Conservation (phyloP, 345 rosid species). For the Salix brachista region DNA sequence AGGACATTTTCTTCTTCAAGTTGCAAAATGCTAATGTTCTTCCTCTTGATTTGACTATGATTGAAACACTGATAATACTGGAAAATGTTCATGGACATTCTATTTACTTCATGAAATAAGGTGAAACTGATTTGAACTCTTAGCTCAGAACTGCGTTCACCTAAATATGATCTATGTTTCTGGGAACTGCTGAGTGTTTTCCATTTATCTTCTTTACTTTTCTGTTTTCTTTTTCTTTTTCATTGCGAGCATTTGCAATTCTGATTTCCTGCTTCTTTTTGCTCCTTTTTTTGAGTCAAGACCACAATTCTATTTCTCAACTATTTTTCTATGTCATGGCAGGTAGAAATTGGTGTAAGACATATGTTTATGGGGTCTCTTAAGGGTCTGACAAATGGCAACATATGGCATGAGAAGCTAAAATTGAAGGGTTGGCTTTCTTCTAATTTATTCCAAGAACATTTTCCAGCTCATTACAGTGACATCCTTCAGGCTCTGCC, state of each 20-base stretch:
- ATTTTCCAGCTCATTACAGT: slow-evolving; percentile 72
- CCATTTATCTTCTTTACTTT: neutral
- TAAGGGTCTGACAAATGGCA: slow-evolving; percentile 51
- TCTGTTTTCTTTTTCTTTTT: too few species aligned
- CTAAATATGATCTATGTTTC: neutral
- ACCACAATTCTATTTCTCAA: neutral
- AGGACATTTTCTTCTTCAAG: too few species aligned
- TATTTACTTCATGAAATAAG: too few species aligned
- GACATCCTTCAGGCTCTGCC: slow-evolving; percentile 66
- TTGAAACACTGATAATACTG: too few species aligned
- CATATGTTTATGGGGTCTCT: slow-evolving; percentile 74
- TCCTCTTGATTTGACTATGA: too few species aligned
- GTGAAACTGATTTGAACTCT: neutral
- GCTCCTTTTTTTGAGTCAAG: neutral
- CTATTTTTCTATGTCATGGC: slow-evolving; percentile 27
- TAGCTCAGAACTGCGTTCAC: neutral
- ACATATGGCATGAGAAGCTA: slow-evolving; percentile 63
- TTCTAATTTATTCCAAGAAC: slow-evolving; percentile 66
- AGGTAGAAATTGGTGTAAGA: slow-evolving; percentile 80
- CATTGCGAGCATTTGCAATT: too few species aligned
- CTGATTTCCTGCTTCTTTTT: too few species aligned
- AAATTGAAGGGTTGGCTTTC: slow-evolving; percentile 92
- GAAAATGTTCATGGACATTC: too few species aligned
- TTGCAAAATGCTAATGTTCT: neutral
- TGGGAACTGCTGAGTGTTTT: neutral